phyloP scores from a whole-genome alignment of 495 filamentous ascomycete species.

The Barbatosphaeria neglecta region DNA sequence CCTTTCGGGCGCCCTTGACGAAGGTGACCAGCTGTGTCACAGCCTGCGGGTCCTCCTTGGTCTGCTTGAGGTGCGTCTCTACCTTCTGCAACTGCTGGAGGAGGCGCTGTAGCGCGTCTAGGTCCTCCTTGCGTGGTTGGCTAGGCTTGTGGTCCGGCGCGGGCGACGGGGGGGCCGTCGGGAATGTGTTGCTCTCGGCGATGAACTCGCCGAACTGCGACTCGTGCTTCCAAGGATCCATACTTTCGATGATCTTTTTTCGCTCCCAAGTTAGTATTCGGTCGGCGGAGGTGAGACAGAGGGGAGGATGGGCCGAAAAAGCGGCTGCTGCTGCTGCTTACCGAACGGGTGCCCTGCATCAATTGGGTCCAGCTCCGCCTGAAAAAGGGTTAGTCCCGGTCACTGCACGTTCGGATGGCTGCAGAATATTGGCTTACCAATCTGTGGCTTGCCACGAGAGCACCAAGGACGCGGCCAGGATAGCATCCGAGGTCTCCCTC shows the following conservation, averaged over 20 bases:
- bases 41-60: slow-evolving; percentile 60
- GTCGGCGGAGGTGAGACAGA: too few relatives aligned
- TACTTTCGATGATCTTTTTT: slow-evolving; percentile 67
- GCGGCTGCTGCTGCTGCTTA: slow-evolving; percentile 27
- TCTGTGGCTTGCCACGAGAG: slow-evolving; percentile 95
- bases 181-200: slow-evolving; percentile 58
- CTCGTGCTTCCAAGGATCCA: slow-evolving; percentile 86
- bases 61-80: slow-evolving; percentile 57
- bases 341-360: slow-evolving; percentile 82
- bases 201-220: slow-evolving; percentile 79
- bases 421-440: slow-evolving; percentile 57
- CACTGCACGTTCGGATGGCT: slow-evolving; percentile 10
- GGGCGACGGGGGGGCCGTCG: slow-evolving; percentile 49
- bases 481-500: slow-evolving; percentile 75
- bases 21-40: slow-evolving; percentile 73
- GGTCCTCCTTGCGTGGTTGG: slow-evolving; percentile 54
- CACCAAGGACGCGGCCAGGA: slow-evolving; percentile 83
- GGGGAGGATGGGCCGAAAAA: too few relatives aligned
- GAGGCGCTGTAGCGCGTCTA: slow-evolving; percentile 52
- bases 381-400: slow-evolving; percentile 26
- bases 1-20: slow-evolving; percentile 63
- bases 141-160: slow-evolving; percentile 44
- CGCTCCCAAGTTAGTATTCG: slow-evolving; percentile 17
- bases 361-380: slow-evolving; percentile 87
- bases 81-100: slow-evolving; percentile 59